Evolutionary conservation across 2,329 filamentous ascomycete genomes (phyloP).

Genomic region (Neoscytalidium dimidiatum): DNA sequence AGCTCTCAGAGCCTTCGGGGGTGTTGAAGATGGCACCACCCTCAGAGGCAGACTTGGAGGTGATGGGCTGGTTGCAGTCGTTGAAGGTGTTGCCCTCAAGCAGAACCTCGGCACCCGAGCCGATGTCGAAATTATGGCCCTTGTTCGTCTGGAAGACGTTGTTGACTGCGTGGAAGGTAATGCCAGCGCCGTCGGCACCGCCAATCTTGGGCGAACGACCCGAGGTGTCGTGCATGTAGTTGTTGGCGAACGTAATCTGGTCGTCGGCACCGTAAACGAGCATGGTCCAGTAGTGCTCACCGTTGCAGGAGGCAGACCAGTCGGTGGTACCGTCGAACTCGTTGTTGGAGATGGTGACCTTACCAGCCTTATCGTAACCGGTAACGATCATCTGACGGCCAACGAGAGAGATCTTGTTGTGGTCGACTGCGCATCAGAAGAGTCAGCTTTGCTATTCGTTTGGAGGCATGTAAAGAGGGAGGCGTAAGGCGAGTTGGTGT

Average conservation of each 20-base stretch:
- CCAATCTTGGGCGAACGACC: conserved; percentile 49
- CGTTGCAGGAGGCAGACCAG: conserved; percentile 48
- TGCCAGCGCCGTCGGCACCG: conserved; percentile 30
- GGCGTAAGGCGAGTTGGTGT: not conserved
- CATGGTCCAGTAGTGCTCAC: conserved; percentile 12
- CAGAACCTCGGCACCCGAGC: conserved; percentile 25
- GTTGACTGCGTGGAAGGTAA: conserved; percentile 30
- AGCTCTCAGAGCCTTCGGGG: not conserved
- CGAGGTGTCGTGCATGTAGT: conserved; percentile 49
- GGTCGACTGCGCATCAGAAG: too few relatives aligned
- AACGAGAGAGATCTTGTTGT: conserved; percentile 39
- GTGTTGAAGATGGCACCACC: conserved; percentile 34
- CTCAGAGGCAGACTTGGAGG: conserved; percentile 30
- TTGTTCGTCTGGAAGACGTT: conserved; percentile 30
- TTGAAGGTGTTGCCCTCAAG: conserved; percentile 51
- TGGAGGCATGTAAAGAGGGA: not conserved
- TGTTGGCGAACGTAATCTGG: conserved; percentile 45
- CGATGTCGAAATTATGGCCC: conserved; percentile 45
- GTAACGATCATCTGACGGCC: conserved; percentile 49
- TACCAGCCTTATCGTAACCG: conserved; percentile 1
- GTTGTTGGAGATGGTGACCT: conserved; percentile 51
- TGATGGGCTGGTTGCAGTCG: conserved; percentile 44
- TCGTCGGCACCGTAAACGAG: conserved; percentile 45
- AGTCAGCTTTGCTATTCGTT: too few relatives aligned
- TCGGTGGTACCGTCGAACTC: conserved; percentile 47